Percentiles rank a stretch among this genome's conserved stretches.
Conservation (phyloP, 2,329 filamentous ascomycete species). For the Penicillium sp. region DNA sequence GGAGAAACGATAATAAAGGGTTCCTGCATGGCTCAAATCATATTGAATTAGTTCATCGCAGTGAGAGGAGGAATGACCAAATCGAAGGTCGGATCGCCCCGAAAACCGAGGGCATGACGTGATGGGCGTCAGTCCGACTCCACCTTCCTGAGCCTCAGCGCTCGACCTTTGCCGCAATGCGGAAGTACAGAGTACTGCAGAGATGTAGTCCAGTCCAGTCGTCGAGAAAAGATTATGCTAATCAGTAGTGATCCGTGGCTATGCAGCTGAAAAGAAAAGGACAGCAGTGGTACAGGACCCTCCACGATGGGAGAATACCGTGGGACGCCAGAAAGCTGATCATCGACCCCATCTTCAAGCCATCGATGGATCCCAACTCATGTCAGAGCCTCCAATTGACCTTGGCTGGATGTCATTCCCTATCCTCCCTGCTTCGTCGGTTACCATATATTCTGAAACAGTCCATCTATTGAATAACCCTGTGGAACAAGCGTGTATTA, state of each 20-base stretch:
- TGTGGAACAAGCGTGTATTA: neutral
- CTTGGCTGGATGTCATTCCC: neutral
- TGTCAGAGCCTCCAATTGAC: neutral
- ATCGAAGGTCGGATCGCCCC: constrained; percentile 25
- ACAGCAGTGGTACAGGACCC: too few relatives aligned
- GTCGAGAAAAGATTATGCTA: neutral
- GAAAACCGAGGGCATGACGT: constrained; percentile 23
- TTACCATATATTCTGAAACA: neutral
- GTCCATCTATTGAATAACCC: neutral
- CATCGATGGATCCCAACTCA: neutral
- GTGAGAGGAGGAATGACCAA: neutral
- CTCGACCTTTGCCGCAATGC: neutral
- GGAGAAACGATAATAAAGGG: neutral
- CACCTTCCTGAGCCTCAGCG: constrained; percentile 25
- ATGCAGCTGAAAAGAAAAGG: neutral
- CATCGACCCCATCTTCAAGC: neutral
- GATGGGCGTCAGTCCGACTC: constrained; percentile 16
- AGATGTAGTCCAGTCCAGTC: neutral
- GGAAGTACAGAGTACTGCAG: neutral
- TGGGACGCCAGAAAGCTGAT: constrained; percentile 1
- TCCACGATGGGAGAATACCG: neutral
- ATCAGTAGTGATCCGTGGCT: neutral
- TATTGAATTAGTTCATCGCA: neutral
- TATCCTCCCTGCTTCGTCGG: neutral
- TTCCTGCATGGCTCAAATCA: neutral